Conservation (phyloP, 768 basidiomycete species). For the Melanogaster broomeanus region DNA sequence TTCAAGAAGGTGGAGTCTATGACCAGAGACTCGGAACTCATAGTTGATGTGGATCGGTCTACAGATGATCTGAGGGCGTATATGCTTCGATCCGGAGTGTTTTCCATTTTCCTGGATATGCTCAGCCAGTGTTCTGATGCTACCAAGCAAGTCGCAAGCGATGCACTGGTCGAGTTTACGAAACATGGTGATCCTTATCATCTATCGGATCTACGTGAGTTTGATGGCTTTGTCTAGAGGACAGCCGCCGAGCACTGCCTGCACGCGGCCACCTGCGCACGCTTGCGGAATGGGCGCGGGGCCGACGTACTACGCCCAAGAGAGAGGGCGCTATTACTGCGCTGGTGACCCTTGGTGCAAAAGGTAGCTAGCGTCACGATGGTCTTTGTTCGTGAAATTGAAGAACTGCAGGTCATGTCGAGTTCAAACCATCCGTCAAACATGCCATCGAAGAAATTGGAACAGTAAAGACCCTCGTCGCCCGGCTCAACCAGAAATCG, state of each 20-base stretch:
- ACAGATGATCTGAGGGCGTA: constrained; percentile 20
- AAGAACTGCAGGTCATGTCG: not conserved
- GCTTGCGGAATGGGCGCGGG: constrained; percentile 17
- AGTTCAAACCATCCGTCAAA: constrained; percentile 9
- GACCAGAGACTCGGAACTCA: not conserved
- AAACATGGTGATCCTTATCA: constrained; percentile 11
- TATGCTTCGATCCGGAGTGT: constrained; percentile 16
- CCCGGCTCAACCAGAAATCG: constrained; percentile 14
- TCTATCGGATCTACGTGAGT: not conserved
- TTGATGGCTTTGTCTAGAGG: constrained; percentile 1
- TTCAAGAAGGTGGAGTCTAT: constrained; percentile 18
- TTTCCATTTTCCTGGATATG: constrained; percentile 20
- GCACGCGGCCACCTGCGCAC: constrained; percentile 4
- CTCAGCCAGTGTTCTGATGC: constrained; percentile 20
- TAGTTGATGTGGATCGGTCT: not conserved
- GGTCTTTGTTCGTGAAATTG: not conserved
- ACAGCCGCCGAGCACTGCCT: constrained; percentile 7
- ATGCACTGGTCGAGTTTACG: constrained; percentile 16
- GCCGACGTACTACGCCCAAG: constrained; percentile 1
- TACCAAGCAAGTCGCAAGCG: constrained; percentile 14
- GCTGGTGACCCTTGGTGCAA: constrained; percentile 15
- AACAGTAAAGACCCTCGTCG: constrained; percentile 17
- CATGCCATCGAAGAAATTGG: constrained; percentile 13
- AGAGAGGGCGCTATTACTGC: constrained; percentile 19
- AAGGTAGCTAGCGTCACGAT: not conserved